Base-by-base conservation (phyloP, 148 eudicot genomes). In the Rhododendron ferrugineum region DNA sequence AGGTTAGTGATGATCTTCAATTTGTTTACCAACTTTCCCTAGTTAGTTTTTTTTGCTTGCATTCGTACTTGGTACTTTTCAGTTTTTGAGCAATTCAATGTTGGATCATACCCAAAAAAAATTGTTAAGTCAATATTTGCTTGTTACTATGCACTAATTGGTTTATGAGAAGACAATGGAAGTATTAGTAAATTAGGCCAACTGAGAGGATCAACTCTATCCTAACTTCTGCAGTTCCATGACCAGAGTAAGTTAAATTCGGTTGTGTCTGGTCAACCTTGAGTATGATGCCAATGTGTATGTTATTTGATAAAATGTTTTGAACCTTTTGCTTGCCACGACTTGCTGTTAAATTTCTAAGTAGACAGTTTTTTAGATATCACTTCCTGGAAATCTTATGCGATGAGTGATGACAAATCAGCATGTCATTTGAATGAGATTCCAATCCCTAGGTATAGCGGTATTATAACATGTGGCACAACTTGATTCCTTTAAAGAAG, bases 1-100 rank as follows among this genome's bases (percentile, higher is more conserved):
- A 96, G 98, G 99, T 96, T 36, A 34, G 90, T 83, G 52, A 34
- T 72, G 11, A 72, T 68, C 22, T 52, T 50, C 3, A 32, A 14
- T 62, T 76, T 86, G 8, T 32, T 64, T 32, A 2, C 6, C 26
- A 1, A 40, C 42, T 3, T 83, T 30, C 5, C 37, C 14, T 18
- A 74, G 10, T n/a, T 66, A 72, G 42, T 26, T 85, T 85, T 50
- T 47, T 20, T 78, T 81, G 26, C 28, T 70, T 72, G 44, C 44
- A 2, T 3, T 20, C 58, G 13, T 78, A 11, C 8, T 47, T 5
- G 34, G 8, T 47, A n/a, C 58, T n/a, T 47, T 1, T 14, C 15
- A 23, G 34, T 52, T 32, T 34, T 80, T 54, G n/a, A 54, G 37
- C 4, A 40, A 18, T 37, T 58, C 72, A 81, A 22, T 58, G 1